These are phyloP conservation scores for Flaveria ramosissima DNA, from an alignment of 129 eudicot genomes.

Conservation along the genomic window DNA sequence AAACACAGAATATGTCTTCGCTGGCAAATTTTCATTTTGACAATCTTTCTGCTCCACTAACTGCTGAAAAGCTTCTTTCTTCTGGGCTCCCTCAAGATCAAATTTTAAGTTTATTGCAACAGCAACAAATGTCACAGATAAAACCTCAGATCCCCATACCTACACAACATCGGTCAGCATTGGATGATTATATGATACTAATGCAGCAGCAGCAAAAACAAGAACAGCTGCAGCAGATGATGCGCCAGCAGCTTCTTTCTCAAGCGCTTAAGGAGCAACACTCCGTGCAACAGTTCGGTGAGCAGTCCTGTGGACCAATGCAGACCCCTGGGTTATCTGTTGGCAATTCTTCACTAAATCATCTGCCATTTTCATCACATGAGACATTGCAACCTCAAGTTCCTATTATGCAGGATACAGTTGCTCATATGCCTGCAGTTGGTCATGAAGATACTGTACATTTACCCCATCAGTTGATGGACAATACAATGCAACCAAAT, in stretches of 20 bases:
- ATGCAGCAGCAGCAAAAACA: constrained; percentile 74
- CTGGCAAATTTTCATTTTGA: constrained; percentile 45
- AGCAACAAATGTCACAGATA: constrained; percentile 75
- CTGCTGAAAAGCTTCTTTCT: constrained; percentile 61
- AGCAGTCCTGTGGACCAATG: constrained; percentile 50
- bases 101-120: constrained; percentile 57
- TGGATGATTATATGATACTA: constrained; percentile 74
- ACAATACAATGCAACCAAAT: constrained; percentile 29
- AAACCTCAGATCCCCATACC: constrained; percentile 63
- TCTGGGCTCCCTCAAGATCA: constrained; percentile 79
- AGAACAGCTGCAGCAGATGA: constrained; percentile 61
- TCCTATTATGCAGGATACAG: constrained; percentile 39
- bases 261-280: constrained; percentile 61
- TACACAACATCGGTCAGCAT: constrained; percentile 58
- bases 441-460: constrained; percentile 42
- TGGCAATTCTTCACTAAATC: constrained; percentile 50
- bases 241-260: constrained; percentile 75
- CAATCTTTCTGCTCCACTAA: constrained; percentile 37
- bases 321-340: constrained; percentile 47
- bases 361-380: constrained; percentile 40
- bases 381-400: constrained; percentile 56
- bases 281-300: constrained; percentile 49
- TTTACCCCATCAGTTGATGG: constrained; percentile 73
- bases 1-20: constrained; percentile 54
- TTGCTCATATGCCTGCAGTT: constrained; percentile 41